Conservation (phyloP, 2,329 filamentous ascomycete genomes). For the Paecilomyces formosus region DNA sequence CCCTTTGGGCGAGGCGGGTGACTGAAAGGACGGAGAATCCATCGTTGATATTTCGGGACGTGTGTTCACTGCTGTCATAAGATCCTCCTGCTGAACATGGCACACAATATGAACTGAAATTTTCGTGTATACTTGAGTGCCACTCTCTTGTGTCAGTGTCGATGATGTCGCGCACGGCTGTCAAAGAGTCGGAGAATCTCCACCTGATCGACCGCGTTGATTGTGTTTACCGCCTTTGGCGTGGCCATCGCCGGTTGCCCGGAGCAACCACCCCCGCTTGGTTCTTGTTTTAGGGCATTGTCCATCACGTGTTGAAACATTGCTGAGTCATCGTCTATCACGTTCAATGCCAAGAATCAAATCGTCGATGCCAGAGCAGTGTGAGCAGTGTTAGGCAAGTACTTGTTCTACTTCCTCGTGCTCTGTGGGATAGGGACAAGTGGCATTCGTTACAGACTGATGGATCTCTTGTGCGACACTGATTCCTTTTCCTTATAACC, state of each 20-base stretch:
- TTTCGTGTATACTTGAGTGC: neutral
- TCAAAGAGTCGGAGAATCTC: neutral
- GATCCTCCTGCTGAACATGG: neutral
- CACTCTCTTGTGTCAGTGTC: neutral
- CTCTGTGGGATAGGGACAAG: neutral
- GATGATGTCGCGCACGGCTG: neutral
- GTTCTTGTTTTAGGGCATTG: neutral
- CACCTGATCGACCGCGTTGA: neutral
- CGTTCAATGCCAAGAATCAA: neutral
- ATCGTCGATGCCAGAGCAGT: neutral
- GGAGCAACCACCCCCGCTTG: constrained; percentile 2
- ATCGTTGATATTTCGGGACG: constrained; percentile 13
- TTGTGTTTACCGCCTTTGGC: constrained; percentile 8
- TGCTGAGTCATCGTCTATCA: neutral
- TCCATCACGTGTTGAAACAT: constrained; percentile 1
- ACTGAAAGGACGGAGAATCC: constrained; percentile 27
- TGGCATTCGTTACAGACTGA: neutral
- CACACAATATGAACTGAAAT: neutral
- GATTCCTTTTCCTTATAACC: neutral
- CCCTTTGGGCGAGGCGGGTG: constrained; percentile 18
- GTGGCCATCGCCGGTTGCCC: constrained; percentile 3
- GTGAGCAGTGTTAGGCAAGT: neutral
- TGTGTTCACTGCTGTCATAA: constrained; percentile 2
- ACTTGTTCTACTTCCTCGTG: neutral
- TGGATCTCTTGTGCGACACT: neutral